Base-by-base conservation (phyloP, 2,329 filamentous ascomycete genomes). In the Parastagonospora avenae region DNA sequence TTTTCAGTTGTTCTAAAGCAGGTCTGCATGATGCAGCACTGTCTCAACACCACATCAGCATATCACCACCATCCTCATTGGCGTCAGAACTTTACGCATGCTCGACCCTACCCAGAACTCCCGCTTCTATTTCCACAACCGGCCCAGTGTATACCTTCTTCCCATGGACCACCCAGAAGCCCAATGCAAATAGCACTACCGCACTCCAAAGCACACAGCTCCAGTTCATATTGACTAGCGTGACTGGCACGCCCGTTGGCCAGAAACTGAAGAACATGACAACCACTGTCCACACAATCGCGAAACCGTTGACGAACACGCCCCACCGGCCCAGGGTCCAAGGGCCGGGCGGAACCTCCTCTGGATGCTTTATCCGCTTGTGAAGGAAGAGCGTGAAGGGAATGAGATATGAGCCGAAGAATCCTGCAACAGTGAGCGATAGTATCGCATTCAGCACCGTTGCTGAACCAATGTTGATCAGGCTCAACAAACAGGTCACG, bases 241-340 rank as follows among this genome's bases (percentile, higher is more conserved):
- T 54, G 4, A 64, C 58, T 1, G 58, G 60, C 16, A 63, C 42
- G 8, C 48, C 48, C 2, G 57, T 47, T 1, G 63, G 63, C 51
- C 61, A 64, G 36, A 55, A 62, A 39, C 53, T 56, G 31, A 64
- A 66, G 36, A 66, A 63, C 27, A 59, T 49, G 2, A 63, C 41
- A 4, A 62, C 43, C 2, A 60, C 30, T n/a, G 50, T 48, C 47
- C 55, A 66, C 2, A 46, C 11, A 27, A 59, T 47, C 1, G 57
- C 57, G 40, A 56, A 50, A 9, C 33, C 45, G 28, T 61, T 62
- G 6, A 63, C 49, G 1, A 39, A 10, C 12, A 50, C 19, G 6
- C 61, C 60, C 19, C 48, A 58, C 9, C n/a, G 41, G 0, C 62
- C 62, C 10, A 62, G 37, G 0, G 39, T 57, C 31, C 56, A 63